Percentiles rank a stretch among this genome's conserved stretches.
Evolutionary conservation across 1,284 basidiomycete genomes (phyloP).

Genomic region (Pseudozyma sp.): DNA sequence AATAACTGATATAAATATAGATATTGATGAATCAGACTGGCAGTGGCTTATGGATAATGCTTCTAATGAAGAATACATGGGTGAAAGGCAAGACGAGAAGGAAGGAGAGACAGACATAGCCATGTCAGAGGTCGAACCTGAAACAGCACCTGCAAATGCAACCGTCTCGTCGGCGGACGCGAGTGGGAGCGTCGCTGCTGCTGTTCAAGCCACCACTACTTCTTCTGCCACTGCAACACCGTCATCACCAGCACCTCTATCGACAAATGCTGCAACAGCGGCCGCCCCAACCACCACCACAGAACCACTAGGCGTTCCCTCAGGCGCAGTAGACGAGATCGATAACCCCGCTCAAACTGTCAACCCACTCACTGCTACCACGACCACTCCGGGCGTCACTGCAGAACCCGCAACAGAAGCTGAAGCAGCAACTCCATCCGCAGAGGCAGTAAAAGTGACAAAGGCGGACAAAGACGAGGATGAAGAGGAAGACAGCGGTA

Average conservation of each 20-base stretch:
- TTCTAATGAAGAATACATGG: slow-evolving; percentile 11
- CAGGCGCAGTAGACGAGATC: slow-evolving; percentile 44
- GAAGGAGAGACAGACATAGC: background rate
- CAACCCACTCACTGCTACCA: slow-evolving; percentile 30
- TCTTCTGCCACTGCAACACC: no score
- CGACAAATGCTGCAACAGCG: background rate
- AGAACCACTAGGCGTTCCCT: slow-evolving; percentile 31
- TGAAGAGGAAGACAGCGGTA: slow-evolving; percentile 1
- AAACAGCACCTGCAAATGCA: background rate
- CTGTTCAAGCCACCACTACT: slow-evolving; percentile 9
- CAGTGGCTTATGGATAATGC: no score
- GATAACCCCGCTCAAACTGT: slow-evolving; percentile 26
- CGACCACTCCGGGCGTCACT: slow-evolving; percentile 5
- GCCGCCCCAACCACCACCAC: background rate
- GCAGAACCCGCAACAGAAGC: background rate
- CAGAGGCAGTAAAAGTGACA: background rate
- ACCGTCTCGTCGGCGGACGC: background rate
- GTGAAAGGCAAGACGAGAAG: background rate
- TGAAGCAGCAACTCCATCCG: background rate
- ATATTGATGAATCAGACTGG: no score
- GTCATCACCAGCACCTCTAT: background rate
- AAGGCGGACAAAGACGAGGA: background rate
- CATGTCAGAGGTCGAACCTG: background rate
- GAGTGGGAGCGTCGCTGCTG: slow-evolving; percentile 3
- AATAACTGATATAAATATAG: no score